These are phyloP conservation scores for Schwanniomyces vanrijiae DNA, from an alignment of 805 yeast genomes.

Conservation along the genomic window DNA sequence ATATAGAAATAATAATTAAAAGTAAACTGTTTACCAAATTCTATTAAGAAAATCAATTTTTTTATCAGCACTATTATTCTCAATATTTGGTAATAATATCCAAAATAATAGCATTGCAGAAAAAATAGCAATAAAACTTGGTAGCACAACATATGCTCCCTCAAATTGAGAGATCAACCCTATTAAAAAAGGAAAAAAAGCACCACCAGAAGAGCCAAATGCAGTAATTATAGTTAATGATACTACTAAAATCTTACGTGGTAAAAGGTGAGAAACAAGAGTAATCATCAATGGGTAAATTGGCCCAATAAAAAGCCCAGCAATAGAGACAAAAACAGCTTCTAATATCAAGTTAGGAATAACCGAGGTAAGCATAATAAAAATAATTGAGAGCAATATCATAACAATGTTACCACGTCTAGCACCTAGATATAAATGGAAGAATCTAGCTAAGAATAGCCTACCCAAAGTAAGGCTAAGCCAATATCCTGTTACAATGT, in stretches of 20 bases:
- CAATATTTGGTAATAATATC: constrained; percentile 40
- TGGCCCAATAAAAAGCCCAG: constrained; percentile 69
- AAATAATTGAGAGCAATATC: constrained; percentile 30
- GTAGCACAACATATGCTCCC: constrained; percentile 52
- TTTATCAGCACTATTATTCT: constrained; percentile 3
- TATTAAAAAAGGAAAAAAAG: constrained; percentile 52
- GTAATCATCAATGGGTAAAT: constrained; percentile 54
- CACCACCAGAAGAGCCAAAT: constrained; percentile 60
- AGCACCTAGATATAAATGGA: constrained; percentile 42
- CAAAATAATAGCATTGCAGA: constrained; percentile 34
- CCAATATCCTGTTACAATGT: constrained; percentile 71
- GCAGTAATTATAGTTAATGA: constrained; percentile 54
- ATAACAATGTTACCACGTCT: constrained; percentile 44
- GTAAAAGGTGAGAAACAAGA: constrained; percentile 43
- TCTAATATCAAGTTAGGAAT: constrained; percentile 44
- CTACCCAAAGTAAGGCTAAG: constrained; percentile 69
- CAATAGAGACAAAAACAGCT: constrained; percentile 46
- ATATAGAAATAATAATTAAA: too few species aligned
- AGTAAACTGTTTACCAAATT: constrained; percentile 12
- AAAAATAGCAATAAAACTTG: constrained; percentile 42
- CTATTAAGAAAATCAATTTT: background rate
- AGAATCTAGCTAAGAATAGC: constrained; percentile 43
- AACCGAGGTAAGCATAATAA: constrained; percentile 49
- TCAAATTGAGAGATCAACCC: constrained; percentile 47
- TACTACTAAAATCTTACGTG: constrained; percentile 51